These are phyloP conservation scores for Abortiporus biennis DNA, from an alignment of 1,284 basidiomycete genomes.

Conservation along the genomic window DNA sequence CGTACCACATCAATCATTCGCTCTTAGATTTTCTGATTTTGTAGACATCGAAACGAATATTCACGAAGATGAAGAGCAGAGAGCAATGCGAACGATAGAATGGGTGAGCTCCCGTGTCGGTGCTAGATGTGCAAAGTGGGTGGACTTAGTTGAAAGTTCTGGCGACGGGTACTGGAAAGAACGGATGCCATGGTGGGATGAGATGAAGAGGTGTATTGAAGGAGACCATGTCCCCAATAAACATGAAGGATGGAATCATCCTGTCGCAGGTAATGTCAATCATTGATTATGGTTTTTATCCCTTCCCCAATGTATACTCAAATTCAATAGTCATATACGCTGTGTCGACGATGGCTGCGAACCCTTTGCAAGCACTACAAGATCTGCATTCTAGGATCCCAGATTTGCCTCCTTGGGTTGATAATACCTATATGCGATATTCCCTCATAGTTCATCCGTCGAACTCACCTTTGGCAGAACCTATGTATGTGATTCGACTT, in stretches of 20 bases:
- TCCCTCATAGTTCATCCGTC: constrained; percentile 71
- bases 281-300: constrained; percentile 7
- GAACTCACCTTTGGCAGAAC: constrained; percentile 62
- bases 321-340: constrained; percentile 58
- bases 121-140: constrained; percentile 58
- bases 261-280: constrained; percentile 56
- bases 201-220: constrained; percentile 66
- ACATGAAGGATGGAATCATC: constrained; percentile 78
- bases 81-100: constrained; percentile 69
- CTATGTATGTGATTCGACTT: constrained; percentile 57
- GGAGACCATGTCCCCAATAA: constrained; percentile 67
- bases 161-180: constrained; percentile 24
- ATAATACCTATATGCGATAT: constrained; percentile 60
- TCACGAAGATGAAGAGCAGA: constrained; percentile 69
- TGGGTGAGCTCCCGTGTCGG: constrained; percentile 72
- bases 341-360: constrained; percentile 69
- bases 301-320: constrained; percentile 7
- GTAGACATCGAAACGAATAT: constrained; percentile 61
- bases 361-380: constrained; percentile 71
- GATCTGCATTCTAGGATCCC: constrained; percentile 55
- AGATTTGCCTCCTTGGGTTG: constrained; percentile 75
- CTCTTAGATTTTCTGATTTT: constrained; percentile 71
- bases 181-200: constrained; percentile 79
- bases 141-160: constrained; percentile 35
- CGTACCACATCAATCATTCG: constrained; percentile 64